Evolutionary conservation across 202 grass and related monocot species (phyloP).

Genomic region (Setaria italica): DNA sequence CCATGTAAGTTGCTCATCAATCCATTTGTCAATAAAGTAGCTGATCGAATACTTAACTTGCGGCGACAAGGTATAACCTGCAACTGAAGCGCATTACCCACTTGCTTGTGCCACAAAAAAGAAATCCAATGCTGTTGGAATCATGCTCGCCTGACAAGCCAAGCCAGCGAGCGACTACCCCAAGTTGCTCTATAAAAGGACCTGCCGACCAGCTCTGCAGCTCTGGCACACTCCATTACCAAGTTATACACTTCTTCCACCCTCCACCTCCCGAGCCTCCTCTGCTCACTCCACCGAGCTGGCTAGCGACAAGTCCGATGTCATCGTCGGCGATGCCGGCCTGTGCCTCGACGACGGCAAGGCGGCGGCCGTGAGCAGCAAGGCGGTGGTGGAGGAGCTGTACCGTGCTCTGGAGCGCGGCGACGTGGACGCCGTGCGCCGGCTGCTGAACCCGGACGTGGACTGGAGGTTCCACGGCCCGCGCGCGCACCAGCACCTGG

Average conservation of each 20-base stretch:
- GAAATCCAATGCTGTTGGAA: background rate
- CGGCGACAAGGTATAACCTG: background rate
- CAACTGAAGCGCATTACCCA: slow-evolving; percentile 24
- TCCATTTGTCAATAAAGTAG: slow-evolving; percentile 14
- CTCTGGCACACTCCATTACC: background rate
- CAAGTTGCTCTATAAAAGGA: slow-evolving; percentile 19
- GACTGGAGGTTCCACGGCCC: slow-evolving; percentile 97
- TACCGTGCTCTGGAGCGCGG: slow-evolving; percentile 72
- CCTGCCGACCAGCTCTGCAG: background rate
- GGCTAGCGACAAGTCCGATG: slow-evolving; percentile 15
- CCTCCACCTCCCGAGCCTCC: no score
- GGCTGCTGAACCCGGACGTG: slow-evolving; percentile 74
- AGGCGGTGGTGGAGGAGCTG: slow-evolving; percentile 63
- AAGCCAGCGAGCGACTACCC: background rate
- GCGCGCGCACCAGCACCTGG: slow-evolving; percentile 75
- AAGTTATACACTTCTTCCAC: no score
- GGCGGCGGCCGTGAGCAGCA: slow-evolving; percentile 48
- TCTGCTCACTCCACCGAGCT: slow-evolving; percentile 4
- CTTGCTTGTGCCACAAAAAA: slow-evolving; percentile 17
- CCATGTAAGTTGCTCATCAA: background rate
- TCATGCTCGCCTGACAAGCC: background rate
- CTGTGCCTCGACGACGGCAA: background rate
- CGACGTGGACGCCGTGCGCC: slow-evolving; percentile 61
- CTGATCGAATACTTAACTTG: background rate
- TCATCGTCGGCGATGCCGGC: background rate